Percentiles rank a stretch among this genome's conserved stretches.
These are phyloP conservation scores for Lepraria neglecta DNA, from an alignment of 495 filamentous ascomycete genomes.

Conservation along the genomic window DNA sequence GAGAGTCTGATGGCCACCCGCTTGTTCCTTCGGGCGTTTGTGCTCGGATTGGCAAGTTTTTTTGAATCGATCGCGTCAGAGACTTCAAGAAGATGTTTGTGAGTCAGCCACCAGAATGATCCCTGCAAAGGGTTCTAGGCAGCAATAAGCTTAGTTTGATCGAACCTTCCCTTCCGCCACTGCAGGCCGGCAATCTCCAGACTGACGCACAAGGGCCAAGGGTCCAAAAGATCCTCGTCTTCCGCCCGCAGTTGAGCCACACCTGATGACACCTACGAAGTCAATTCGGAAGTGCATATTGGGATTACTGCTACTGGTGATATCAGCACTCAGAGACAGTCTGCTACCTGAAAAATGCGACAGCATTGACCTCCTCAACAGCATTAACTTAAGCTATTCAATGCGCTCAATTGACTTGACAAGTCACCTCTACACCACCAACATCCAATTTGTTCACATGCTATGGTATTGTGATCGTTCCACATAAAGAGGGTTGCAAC, in stretches of 20 bases:
- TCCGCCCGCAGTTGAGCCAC: not conserved
- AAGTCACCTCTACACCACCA: not conserved
- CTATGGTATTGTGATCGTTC: not conserved
- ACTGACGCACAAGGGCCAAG: too few species aligned
- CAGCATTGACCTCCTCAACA: not conserved
- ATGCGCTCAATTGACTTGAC: not conserved
- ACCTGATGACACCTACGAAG: not conserved
- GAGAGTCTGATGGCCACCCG: conserved; percentile 6
- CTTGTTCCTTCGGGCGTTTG: conserved; percentile 9
- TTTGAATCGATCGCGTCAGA: conserved; percentile 8
- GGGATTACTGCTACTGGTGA: not conserved
- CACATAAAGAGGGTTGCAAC: conserved; percentile 1
- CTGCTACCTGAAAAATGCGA: not conserved
- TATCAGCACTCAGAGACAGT: not conserved
- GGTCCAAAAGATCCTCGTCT: too few species aligned
- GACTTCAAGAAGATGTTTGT: not conserved
- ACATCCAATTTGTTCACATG: conserved; percentile 7
- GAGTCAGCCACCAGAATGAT: too few species aligned
- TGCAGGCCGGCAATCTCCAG: too few species aligned
- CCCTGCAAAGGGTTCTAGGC: too few species aligned
- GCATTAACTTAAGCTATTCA: not conserved
- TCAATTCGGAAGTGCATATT: not conserved
- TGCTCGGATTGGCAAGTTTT: conserved; percentile 4
- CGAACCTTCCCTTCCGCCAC: too few species aligned
- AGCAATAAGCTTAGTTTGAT: too few species aligned